A percentile compares a stretch with the other conserved stretches of the same genome.
These are phyloP conservation scores for Crassisporium funariophilum DNA, from an alignment of 768 basidiomycete species.

Conservation along the genomic window DNA sequence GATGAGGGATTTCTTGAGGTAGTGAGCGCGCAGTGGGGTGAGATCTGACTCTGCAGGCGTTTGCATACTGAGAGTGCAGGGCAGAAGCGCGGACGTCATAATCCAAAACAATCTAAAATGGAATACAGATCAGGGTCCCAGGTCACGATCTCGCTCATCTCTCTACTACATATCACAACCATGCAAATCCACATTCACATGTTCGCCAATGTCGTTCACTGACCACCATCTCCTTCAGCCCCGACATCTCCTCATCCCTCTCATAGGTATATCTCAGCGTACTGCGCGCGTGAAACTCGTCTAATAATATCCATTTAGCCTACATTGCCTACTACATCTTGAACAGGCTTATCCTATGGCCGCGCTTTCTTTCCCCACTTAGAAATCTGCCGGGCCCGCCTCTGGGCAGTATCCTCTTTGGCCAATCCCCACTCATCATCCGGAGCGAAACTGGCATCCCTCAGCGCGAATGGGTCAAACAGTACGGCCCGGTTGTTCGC, in stretches of 20 bases:
- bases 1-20: slow-evolving; percentile 95
- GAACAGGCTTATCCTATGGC: slow-evolving; percentile 28
- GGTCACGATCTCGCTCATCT: too few species aligned
- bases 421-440: slow-evolving; percentile 42
- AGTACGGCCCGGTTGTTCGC: slow-evolving; percentile 45
- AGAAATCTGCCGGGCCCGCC: slow-evolving; percentile 30
- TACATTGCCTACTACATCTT: neutral
- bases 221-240: too few species aligned
- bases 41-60: slow-evolving; percentile 43
- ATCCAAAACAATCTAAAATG: too few species aligned
- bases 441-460: slow-evolving; percentile 42
- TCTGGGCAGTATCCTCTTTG: slow-evolving; percentile 29
- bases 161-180: too few species aligned
- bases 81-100: too few species aligned
- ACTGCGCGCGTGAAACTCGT: neutral
- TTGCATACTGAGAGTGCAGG: too few species aligned
- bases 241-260: neutral
- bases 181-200: too few species aligned
- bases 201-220: too few species aligned
- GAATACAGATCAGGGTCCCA: too few species aligned
- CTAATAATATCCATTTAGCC: slow-evolving; percentile 6
- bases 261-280: neutral
- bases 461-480: slow-evolving; percentile 48
- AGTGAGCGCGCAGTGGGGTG: slow-evolving; percentile 91
- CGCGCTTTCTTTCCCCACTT: slow-evolving; percentile 31